Conservation (phyloP, 2,329 filamentous ascomycete species). For the Emmonsiellopsis sp. region DNA sequence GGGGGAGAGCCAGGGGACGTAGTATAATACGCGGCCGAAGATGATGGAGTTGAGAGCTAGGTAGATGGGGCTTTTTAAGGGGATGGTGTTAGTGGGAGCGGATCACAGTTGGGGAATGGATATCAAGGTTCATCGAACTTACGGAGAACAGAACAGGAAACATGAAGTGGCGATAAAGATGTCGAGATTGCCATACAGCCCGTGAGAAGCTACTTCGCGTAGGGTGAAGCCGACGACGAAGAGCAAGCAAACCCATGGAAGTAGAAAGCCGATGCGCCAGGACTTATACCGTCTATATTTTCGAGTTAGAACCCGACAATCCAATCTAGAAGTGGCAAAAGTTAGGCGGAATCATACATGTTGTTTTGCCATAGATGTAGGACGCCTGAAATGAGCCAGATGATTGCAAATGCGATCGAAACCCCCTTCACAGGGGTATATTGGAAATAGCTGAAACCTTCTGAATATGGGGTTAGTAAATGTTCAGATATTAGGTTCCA, state of each 20-base stretch:
- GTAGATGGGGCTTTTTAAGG: slow-evolving; percentile 27
- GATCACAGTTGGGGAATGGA: background rate
- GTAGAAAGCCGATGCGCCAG: slow-evolving; percentile 33
- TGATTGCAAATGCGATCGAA: slow-evolving; percentile 31
- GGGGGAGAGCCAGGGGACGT: slow-evolving; percentile 39
- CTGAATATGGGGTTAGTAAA: slow-evolving; percentile 17
- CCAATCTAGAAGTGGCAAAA: background rate
- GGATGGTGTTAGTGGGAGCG: background rate
- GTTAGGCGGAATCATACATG: slow-evolving; percentile 13
- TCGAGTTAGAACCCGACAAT: slow-evolving; percentile 4
- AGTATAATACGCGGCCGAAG: slow-evolving; percentile 43
- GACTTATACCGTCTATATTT: slow-evolving; percentile 28
- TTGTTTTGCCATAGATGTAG: slow-evolving; percentile 32
- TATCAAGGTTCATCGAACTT: slow-evolving; percentile 9
- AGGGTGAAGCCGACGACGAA: slow-evolving; percentile 31
- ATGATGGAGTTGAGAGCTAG: slow-evolving; percentile 44
- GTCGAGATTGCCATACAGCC: slow-evolving; percentile 25
- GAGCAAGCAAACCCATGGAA: slow-evolving; percentile 34
- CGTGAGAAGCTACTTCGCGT: slow-evolving; percentile 28
- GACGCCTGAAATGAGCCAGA: slow-evolving; percentile 30
- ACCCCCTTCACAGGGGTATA: slow-evolving; percentile 35
- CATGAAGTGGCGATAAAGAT: slow-evolving; percentile 33
- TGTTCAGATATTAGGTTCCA: background rate
- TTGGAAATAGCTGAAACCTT: slow-evolving; percentile 28
- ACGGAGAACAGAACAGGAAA: slow-evolving; percentile 33